Conservation (phyloP, 805 yeast species). For the Yarrowia deformans region DNA sequence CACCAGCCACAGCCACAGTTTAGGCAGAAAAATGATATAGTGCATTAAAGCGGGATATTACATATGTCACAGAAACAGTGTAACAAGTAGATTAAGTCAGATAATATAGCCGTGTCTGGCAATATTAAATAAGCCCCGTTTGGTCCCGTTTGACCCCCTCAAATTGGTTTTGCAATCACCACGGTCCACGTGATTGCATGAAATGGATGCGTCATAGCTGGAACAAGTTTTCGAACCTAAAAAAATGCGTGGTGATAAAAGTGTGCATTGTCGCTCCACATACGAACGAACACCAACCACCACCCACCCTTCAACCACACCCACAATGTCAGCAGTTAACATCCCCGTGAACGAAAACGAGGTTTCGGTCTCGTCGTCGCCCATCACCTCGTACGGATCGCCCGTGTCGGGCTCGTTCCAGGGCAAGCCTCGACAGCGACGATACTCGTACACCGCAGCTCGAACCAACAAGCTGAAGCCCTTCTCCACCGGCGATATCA, state of each 20-base stretch:
- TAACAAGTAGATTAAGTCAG: too few relatives aligned
- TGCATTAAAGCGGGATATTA: too few relatives aligned
- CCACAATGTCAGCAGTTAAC: conserved; percentile 34
- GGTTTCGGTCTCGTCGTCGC: conserved; percentile 36
- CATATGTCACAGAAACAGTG: too few relatives aligned
- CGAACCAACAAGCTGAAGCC: conserved; percentile 78
- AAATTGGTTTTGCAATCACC: too few relatives aligned
- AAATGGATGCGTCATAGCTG: conserved; percentile 17
- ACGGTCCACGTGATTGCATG: conserved; percentile 25
- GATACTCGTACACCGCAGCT: conserved; percentile 47
- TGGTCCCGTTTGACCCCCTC: too few relatives aligned
- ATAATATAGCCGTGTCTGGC: too few relatives aligned
- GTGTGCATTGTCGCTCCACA: conserved; percentile 12
- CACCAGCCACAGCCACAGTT: conserved; percentile 34
- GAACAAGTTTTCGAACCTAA: conserved; percentile 32
- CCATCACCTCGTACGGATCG: conserved; percentile 33
- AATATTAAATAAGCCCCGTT: too few relatives aligned
- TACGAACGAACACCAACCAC: not conserved
- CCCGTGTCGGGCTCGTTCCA: conserved; percentile 38
- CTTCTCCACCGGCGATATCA: conserved; percentile 93
- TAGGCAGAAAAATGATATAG: not conserved
- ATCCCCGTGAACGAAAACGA: conserved; percentile 33
- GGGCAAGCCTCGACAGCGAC: conserved; percentile 42
- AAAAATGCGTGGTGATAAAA: conserved; percentile 3
- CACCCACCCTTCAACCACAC: not conserved